Conservation (phyloP, 176 grass and related monocot species). For the Musa schizocarpa region DNA sequence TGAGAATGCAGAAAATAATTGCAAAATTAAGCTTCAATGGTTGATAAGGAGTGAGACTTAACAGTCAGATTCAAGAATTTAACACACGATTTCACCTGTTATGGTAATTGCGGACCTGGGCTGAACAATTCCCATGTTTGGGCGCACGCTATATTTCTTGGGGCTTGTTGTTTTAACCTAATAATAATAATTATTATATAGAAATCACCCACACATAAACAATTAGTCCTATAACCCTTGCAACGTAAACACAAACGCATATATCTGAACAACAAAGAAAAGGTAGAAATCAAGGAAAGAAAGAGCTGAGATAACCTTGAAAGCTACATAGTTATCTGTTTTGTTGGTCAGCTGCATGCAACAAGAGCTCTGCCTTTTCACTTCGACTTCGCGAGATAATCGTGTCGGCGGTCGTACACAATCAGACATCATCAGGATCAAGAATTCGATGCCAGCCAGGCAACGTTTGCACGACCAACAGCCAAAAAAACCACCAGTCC, state of each 20-base stretch:
- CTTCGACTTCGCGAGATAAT: conserved; percentile 41
- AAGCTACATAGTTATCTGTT: conserved; percentile 70
- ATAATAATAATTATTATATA: background rate
- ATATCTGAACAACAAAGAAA: background rate
- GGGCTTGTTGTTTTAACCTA: conserved; percentile 95
- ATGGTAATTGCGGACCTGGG: conserved; percentile 39
- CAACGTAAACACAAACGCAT: background rate
- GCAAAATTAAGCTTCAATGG: background rate
- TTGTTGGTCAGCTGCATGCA: conserved; percentile 72
- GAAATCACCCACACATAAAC: background rate
- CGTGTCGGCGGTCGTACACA: conserved; percentile 3
- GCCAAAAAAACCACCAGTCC: background rate
- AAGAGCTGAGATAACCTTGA: conserved; percentile 46
- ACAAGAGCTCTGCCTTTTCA: conserved; percentile 55
- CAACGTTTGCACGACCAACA: no score
- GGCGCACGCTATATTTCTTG: conserved; percentile 70
- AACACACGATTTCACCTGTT: conserved; percentile 32
- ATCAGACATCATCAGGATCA: conserved; percentile 5
- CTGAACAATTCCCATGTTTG: conserved; percentile 53
- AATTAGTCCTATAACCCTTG: background rate
- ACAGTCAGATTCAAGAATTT: background rate
- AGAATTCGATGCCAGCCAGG: background rate
- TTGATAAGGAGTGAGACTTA: background rate
- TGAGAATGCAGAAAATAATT: conserved; percentile 1
- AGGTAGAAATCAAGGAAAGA: background rate